Evolutionary conservation across 768 basidiomycete species (phyloP).

Genomic region (Tulasnella sp.): DNA sequence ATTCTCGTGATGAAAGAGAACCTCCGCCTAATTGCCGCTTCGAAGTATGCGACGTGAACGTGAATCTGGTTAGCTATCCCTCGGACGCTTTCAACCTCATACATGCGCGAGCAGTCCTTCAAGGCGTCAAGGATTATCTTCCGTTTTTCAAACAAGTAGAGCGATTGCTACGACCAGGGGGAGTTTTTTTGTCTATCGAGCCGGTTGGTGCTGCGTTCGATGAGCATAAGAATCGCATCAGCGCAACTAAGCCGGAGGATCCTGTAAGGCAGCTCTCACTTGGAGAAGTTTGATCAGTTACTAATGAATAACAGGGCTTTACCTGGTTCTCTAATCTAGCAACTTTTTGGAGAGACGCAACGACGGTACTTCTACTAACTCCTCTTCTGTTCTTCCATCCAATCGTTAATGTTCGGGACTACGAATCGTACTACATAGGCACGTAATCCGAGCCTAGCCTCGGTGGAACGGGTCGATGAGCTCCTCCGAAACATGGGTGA

Average conservation of each 20-base stretch:
- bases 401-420: not conserved
- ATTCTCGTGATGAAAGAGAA: not conserved
- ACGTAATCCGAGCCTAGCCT: not conserved
- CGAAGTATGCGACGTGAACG: slow-evolving; percentile 1
- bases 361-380: not conserved
- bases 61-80: not conserved
- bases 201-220: not conserved
- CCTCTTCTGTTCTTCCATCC: not conserved
- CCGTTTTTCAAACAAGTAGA: not conserved
- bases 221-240: not conserved
- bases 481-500: not conserved
- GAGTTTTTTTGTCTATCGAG: not conserved
- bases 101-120: not conserved
- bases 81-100: not conserved
- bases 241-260: not conserved
- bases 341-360: not conserved
- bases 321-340: not conserved
- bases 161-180: not conserved
- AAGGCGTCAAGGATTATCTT: not conserved
- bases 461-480: not conserved
- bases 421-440: not conserved
- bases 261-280: not conserved
- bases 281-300: not conserved
- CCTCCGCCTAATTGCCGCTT: slow-evolving; percentile 8
- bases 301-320: not conserved